A percentile compares a stretch with the other conserved stretches of the same genome.
phyloP scores from a whole-genome alignment of 331 rosid species.

The Malus hybrid region DNA sequence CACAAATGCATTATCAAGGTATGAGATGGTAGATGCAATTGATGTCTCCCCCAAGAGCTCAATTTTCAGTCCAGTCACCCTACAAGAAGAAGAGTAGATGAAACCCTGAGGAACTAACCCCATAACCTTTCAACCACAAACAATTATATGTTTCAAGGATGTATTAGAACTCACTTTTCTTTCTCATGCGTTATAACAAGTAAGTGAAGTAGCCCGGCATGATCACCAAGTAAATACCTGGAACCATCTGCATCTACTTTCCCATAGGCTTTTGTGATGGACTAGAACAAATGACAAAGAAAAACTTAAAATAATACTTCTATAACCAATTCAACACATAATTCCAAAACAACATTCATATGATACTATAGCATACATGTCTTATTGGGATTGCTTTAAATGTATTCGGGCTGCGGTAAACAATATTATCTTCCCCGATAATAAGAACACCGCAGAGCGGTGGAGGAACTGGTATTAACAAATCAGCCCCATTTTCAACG shows the following conservation, averaged over 20 bases:
- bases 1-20: constrained; percentile 90
- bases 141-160: not conserved
- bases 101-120: not conserved
- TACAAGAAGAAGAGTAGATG: constrained; percentile 19
- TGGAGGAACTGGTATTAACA: constrained; percentile 92
- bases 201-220: constrained; percentile 80
- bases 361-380: constrained; percentile 48
- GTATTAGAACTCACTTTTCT: constrained; percentile 57
- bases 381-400: constrained; percentile 90
- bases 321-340: not conserved
- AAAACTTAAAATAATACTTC: not conserved
- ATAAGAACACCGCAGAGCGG: constrained; percentile 98
- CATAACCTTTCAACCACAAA: not conserved
- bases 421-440: constrained; percentile 96
- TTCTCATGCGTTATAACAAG: constrained; percentile 93
- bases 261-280: constrained; percentile 88
- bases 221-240: constrained; percentile 92
- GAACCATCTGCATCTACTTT: constrained; percentile 97
- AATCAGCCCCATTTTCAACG: constrained; percentile 94
- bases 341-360: not conserved
- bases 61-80: constrained; percentile 94
- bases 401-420: constrained; percentile 90
- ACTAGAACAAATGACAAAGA: constrained; percentile 29
- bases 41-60: constrained; percentile 98
- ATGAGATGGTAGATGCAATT: constrained; percentile 87